These are phyloP conservation scores for Talaromyces pinophilus DNA, from an alignment of 2,329 filamentous ascomycete species.

Conservation along the genomic window DNA sequence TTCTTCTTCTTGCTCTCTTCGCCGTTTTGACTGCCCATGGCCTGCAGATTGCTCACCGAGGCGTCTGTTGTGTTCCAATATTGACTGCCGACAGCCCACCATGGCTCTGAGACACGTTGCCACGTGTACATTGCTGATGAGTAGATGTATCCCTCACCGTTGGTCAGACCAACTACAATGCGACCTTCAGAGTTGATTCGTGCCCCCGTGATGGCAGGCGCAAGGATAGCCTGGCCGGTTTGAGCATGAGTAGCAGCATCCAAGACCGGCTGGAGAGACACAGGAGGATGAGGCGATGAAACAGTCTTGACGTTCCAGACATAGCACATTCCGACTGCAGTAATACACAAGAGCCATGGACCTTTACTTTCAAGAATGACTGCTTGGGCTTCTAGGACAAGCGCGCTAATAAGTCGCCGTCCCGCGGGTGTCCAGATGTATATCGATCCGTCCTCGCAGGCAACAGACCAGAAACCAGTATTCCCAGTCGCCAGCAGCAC, in stretches of 20 bases:
- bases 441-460: conserved; percentile 87
- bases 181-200: conserved; percentile 85
- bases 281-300: conserved; percentile 80
- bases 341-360: conserved; percentile 87
- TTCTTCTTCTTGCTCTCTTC: conserved; percentile 52
- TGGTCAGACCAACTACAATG: conserved; percentile 85
- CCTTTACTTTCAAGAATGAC: conserved; percentile 90
- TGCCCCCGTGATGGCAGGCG: conserved; percentile 84
- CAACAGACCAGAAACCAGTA: conserved; percentile 85
- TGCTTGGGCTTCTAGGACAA: conserved; percentile 87
- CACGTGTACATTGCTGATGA: conserved; percentile 81
- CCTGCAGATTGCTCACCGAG: conserved; percentile 76
- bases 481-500: conserved; percentile 91
- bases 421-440: conserved; percentile 93
- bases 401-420: conserved; percentile 76
- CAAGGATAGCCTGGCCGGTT: conserved; percentile 73
- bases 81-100: conserved; percentile 97
- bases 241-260: conserved; percentile 82
- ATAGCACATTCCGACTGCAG: conserved; percentile 82
- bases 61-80: conserved; percentile 99
- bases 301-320: conserved; percentile 90
- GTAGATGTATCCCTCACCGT: conserved; percentile 93
- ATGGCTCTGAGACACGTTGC: conserved; percentile 93
- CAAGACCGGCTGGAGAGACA: conserved; percentile 84
- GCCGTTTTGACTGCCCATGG: conserved; percentile 65